Conservation (phyloP, 441 rosid genomes). For the Kokia cookei region DNA sequence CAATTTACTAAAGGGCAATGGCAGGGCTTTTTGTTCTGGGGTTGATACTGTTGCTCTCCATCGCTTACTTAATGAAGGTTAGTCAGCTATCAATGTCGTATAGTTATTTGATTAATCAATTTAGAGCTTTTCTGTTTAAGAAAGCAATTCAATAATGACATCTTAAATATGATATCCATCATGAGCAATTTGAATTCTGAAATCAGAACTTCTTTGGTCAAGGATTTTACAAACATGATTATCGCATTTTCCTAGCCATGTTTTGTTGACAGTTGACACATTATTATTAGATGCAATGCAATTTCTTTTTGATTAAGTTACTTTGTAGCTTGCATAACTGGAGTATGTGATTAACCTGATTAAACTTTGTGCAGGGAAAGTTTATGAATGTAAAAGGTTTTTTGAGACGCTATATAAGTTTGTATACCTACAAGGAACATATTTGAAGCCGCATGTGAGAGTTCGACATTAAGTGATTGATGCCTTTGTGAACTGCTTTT, state of each 20-base stretch:
- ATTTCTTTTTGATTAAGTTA: slow-evolving; percentile 1
- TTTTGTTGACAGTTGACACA: not conserved
- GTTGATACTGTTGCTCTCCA: slow-evolving; percentile 62
- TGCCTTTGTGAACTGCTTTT: not conserved
- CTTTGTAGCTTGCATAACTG: not conserved
- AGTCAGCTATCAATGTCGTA: not conserved
- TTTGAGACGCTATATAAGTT: slow-evolving; percentile 63
- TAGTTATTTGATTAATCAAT: not conserved
- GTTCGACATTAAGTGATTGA: slow-evolving; percentile 2
- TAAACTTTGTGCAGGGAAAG: slow-evolving; percentile 47
- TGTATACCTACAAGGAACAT: slow-evolving; percentile 86
- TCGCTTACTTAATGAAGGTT: slow-evolving; percentile 62
- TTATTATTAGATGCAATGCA: not conserved
- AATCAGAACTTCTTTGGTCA: not conserved
- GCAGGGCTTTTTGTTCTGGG: slow-evolving; percentile 85
- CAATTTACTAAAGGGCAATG: slow-evolving; percentile 63
- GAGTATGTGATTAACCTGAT: slow-evolving; percentile 16
- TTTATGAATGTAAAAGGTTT: slow-evolving; percentile 64
- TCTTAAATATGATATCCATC: not conserved
- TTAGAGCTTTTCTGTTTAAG: not conserved
- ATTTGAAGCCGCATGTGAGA: slow-evolving; percentile 90
- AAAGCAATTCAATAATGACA: not conserved
- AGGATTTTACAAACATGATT: not conserved
- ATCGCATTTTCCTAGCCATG: not conserved
- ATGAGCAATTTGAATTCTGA: not conserved